Percentiles rank a stretch among this genome's conserved stretches.
Evolutionary conservation across 2,329 filamentous ascomycete genomes (phyloP).

Genomic region (Cercospora sp.): DNA sequence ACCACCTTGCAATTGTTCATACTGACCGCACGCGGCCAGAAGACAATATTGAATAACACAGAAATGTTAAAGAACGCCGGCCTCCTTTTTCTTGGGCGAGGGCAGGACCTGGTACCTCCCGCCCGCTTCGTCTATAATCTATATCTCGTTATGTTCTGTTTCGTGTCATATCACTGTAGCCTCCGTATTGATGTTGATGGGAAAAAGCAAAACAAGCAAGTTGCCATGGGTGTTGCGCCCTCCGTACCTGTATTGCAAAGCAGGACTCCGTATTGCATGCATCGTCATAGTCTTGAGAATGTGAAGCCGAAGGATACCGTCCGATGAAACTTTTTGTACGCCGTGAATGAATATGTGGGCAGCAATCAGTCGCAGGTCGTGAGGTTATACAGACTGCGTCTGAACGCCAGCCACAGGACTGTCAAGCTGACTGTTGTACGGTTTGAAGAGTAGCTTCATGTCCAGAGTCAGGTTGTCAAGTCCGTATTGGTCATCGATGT

Average conservation of each 20-base stretch:
- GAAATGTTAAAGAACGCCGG: slow-evolving; percentile 8
- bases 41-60: slow-evolving; percentile 1
- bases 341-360: slow-evolving; percentile 15
- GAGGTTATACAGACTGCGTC: slow-evolving; percentile 29
- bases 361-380: slow-evolving; percentile 10
- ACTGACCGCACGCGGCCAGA: background rate
- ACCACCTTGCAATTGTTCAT: slow-evolving; percentile 2
- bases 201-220: slow-evolving; percentile 17
- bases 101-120: slow-evolving; percentile 4
- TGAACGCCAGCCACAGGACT: slow-evolving; percentile 38
- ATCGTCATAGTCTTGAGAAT: slow-evolving; percentile 6
- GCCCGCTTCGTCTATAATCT: slow-evolving; percentile 14
- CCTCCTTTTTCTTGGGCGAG: slow-evolving; percentile 6
- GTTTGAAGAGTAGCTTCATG: slow-evolving; percentile 70
- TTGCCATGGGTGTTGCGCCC: slow-evolving; percentile 9
- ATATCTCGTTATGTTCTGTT: slow-evolving; percentile 20
- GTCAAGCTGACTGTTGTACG: slow-evolving; percentile 45
- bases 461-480: slow-evolving; percentile 61
- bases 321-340: slow-evolving; percentile 9
- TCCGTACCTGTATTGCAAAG: background rate
- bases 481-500: slow-evolving; percentile 68
- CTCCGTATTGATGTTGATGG: slow-evolving; percentile 4
- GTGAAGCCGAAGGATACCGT: background rate
- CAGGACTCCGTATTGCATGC: slow-evolving; percentile 11
- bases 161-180: slow-evolving; percentile 14